Evolutionary conservation across 345 rosid genomes (phyloP), one percentile per base, ranked within the genome.

Genomic region (Ceriops decandra): DNA sequence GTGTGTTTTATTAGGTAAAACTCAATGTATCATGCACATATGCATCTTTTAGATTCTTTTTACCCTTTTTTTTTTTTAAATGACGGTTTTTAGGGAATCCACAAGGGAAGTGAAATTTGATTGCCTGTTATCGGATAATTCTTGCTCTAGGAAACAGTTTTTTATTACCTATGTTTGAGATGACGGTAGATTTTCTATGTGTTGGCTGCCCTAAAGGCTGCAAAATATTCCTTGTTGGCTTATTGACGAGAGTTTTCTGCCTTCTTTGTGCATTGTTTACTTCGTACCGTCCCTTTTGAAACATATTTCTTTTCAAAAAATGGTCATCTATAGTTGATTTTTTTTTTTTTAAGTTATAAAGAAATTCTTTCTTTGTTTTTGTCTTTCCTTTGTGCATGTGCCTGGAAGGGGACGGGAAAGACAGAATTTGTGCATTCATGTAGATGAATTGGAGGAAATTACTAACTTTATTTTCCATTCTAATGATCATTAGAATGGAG

Each of bases 401-500:
- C 49, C 17, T 13, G 5, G 49, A 15, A 42, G 49, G 49, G 49
- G 49, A 0, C 17, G 3, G 17, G 4, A 5, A 5, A 11, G 46
- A 11, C 1, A 8, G 58, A 22, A 16, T 7, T 9, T 54, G 59
- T 13, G 16, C 24, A 6, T 27, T 13, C 59, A 24, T 24, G 59
- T 10, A 8, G 11, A 10, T 56, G 4, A 8, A 56, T 56, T 4
- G 26, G 59, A 1, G 56, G 13, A 33, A 32, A 22, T 54, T 73
- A 61, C 58, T 63, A 54, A 31, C 61, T 20, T 58, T 15, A 24
- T 3, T 19, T 32, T 70, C 22, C 7, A 13, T 57, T 66, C 8
- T 56, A 38, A 16, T 64, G 60, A 6, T 64, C 33, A n/a, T 53
- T 74, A 93, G 99, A 90, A 79, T 76, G 91, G 90, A 69, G 89